These are phyloP conservation scores for Corniculantispora saksenae DNA, from an alignment of 2,329 filamentous ascomycete species.

Conservation along the genomic window DNA sequence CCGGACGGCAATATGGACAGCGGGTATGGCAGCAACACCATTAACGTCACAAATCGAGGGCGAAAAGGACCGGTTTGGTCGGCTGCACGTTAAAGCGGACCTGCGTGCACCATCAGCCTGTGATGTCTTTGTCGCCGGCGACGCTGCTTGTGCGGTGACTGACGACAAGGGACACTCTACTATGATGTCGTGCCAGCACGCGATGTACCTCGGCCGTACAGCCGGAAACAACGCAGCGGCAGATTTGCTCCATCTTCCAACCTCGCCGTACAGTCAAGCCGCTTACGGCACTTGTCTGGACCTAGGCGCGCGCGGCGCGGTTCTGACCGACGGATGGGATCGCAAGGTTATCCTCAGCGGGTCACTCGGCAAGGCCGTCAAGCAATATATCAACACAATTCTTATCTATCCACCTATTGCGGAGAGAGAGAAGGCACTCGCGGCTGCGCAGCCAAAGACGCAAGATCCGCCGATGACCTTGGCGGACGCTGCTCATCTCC, in stretches of 20 bases:
- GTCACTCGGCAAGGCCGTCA: conserved; percentile 33
- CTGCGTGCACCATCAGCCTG: conserved; percentile 23
- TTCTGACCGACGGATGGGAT: conserved; percentile 34
- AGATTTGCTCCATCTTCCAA: conserved; percentile 31
- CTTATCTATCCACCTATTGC: conserved; percentile 35
- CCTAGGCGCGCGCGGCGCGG: conserved; percentile 34
- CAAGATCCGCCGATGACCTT: not conserved
- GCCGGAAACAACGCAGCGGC: conserved; percentile 37
- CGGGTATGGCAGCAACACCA: conserved; percentile 33
- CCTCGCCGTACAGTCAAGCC: conserved; percentile 31
- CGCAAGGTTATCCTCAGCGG: conserved; percentile 31
- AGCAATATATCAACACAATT: conserved; percentile 34
- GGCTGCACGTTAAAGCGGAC: conserved; percentile 32
- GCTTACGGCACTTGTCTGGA: conserved; percentile 37
- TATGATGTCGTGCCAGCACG: conserved; percentile 43
- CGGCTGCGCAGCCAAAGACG: conserved; percentile 25
- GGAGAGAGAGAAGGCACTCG: conserved; percentile 27
- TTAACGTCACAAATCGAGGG: conserved; percentile 35
- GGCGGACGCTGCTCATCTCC: not conserved
- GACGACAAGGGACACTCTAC: conserved; percentile 31
- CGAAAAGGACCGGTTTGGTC: conserved; percentile 29
- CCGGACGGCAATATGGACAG: conserved; percentile 39
- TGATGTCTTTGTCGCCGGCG: conserved; percentile 36
- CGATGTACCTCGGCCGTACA: conserved; percentile 34
- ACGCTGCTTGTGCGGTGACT: conserved; percentile 30